Percentiles rank a stretch among this genome's conserved stretches.
Evolutionary conservation across 345 rosid genomes (phyloP).

Genomic region (Ceriops zippeliana): DNA sequence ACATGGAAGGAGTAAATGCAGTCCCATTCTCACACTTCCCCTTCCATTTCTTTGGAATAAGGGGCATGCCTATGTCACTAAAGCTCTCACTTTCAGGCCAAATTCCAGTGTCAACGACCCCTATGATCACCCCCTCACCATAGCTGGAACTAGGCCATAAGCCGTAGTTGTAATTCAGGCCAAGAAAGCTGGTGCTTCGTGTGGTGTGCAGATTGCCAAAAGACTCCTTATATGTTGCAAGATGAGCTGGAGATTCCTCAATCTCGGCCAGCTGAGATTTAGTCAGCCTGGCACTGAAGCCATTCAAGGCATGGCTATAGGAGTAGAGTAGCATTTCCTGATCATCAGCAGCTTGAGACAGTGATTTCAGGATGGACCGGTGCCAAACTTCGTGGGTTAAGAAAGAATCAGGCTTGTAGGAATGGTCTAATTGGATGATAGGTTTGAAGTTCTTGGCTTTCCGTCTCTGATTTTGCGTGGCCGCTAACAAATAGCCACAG

Average conservation of each 20-base stretch:
- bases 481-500: conserved; percentile 3
- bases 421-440: conserved; percentile 42
- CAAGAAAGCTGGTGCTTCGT: conserved; percentile 38
- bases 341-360: conserved; percentile 13
- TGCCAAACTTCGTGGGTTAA: conserved; percentile 35
- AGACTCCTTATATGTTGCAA: conserved; percentile 33
- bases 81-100: conserved; percentile 26
- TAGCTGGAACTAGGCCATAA: conserved; percentile 8
- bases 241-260: conserved; percentile 41
- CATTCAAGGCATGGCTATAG: conserved; percentile 40
- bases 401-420: conserved; percentile 38
- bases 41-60: conserved; percentile 20
- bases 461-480: conserved; percentile 5
- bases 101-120: conserved; percentile 21
- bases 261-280: conserved; percentile 33
- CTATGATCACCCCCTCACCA: conserved; percentile 24
- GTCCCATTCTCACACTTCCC: conserved; percentile 23
- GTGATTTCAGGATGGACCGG: conserved; percentile 14
- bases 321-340: conserved; percentile 32
- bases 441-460: conserved; percentile 17
- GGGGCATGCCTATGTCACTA: conserved; percentile 15
- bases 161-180: conserved; percentile 18
- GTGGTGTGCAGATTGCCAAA: conserved; percentile 44
- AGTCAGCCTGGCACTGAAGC: conserved; percentile 50
- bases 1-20: conserved; percentile 12